Evolutionary conservation across 2,329 filamentous ascomycete species (phyloP), one percentile per base, ranked within the genome.

Genomic region (Scedosporium apiospermum): DNA sequence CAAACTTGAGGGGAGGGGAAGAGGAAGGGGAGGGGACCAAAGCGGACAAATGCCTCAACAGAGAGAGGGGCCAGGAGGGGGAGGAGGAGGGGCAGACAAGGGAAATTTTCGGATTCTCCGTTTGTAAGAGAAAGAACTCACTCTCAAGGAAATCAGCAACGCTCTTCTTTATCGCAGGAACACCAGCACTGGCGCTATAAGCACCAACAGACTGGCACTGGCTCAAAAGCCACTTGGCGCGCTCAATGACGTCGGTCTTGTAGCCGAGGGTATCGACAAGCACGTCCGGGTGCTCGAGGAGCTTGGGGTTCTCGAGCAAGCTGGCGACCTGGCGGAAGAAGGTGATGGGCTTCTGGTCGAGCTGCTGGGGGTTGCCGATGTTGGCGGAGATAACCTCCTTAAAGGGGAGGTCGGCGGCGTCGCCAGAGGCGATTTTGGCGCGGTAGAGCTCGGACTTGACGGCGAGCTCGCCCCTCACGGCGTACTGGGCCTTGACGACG

Each of bases 261-360:
- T 98, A 99, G 67, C 89, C 92, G 67, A 98, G 83, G 55, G 80
- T 75, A 63, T 87, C 84, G 71, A 87, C 77, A 66, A 98, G 79
- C n/a, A 89, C 87, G 67, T 93, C 85, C 74, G 91, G 86, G 69
- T 96, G 88, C 71, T 96, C 83, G 64, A 99, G 82, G 41, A 99
- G 81, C 63, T 81, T 74, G 0, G 95, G 95, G 80, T 98, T 93
- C 81, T 99, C 95, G 64, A 98, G 77, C 65, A 99, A 76, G 77
- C 91, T 96, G 71, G 95, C 84, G 30, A 99, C 95, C 79, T 99
- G 93, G 69, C 95, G 88, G 86, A 99, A 97, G 82, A 97, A 99
- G 68, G 95, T 99, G 71, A 99, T 93, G 71, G 95, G 95, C 82
- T 98, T 96, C 83, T 99, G 95, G 78, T 97, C 95, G 66, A 99